phyloP scores from a whole-genome alignment of 208 protist genomes.

The Trypanosoma avium region DNA sequence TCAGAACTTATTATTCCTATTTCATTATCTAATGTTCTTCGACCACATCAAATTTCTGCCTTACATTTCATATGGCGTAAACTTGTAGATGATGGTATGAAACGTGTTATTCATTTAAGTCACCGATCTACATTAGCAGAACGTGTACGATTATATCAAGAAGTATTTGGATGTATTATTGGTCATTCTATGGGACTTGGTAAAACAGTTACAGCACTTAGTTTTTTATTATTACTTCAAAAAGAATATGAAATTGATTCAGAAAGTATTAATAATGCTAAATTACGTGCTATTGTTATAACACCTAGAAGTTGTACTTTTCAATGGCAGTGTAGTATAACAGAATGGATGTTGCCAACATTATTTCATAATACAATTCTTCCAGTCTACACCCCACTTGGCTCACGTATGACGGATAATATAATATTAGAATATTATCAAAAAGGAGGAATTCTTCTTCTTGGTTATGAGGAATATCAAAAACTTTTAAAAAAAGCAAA shows the following conservation, averaged over 20 bases:
- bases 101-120: constrained; percentile 39
- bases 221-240: constrained; percentile 75
- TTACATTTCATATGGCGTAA: constrained; percentile 77
- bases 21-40: constrained; percentile 34
- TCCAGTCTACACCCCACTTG: constrained; percentile 48
- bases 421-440: constrained; percentile 51
- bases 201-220: constrained; percentile 78
- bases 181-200: constrained; percentile 90
- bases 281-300: constrained; percentile 69
- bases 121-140: constrained; percentile 39
- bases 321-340: constrained; percentile 62
- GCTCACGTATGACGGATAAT: constrained; percentile 9
- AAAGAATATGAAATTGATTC: constrained; percentile 26
- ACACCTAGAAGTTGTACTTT: constrained; percentile 66
- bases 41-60: constrained; percentile 66
- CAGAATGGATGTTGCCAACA: constrained; percentile 60
- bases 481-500: constrained; percentile 27
- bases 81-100: constrained; percentile 67
- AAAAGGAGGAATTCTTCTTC: constrained; percentile 67
- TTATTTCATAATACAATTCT: constrained; percentile 39
- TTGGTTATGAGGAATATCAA: constrained; percentile 88
- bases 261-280: constrained; percentile 15
- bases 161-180: constrained; percentile 74
- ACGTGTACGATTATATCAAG: constrained; percentile 45
- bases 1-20: constrained; percentile 38